Percentiles rank a stretch among this genome's conserved stretches.
Conservation (phyloP, 192 early-diverging fungal genomes). For the Spinellus fusiger region DNA sequence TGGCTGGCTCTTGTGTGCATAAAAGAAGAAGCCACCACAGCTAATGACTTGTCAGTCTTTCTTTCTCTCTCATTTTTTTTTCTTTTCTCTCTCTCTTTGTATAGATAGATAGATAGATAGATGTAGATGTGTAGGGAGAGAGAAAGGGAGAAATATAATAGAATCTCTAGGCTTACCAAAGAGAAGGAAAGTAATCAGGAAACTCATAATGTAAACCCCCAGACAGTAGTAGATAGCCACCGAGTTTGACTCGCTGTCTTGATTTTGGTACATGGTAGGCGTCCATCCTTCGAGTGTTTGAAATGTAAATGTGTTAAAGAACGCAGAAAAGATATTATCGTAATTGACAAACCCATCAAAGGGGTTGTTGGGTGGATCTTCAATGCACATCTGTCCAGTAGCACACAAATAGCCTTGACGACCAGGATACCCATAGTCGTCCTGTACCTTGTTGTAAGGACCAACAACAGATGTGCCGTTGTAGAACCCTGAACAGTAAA, state of each 20-base stretch:
- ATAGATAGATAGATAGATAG: no score
- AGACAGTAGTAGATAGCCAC: slow-evolving; percentile 45
- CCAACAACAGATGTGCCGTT: slow-evolving; percentile 17
- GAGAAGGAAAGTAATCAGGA: slow-evolving; percentile 47
- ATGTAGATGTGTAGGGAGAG: neutral
- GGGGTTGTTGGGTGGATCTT: slow-evolving; percentile 15
- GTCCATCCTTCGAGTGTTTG: slow-evolving; percentile 46
- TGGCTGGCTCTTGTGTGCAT: slow-evolving; percentile 43
- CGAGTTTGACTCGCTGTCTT: slow-evolving; percentile 40
- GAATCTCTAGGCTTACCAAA: slow-evolving; percentile 8
- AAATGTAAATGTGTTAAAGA: slow-evolving; percentile 43
- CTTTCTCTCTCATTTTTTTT: no score
- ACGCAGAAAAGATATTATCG: slow-evolving; percentile 43
- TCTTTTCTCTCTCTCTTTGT: no score
- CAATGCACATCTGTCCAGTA: slow-evolving; percentile 36
- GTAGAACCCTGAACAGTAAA: slow-evolving; percentile 26
- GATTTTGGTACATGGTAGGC: slow-evolving; percentile 45
- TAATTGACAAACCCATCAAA: slow-evolving; percentile 34
- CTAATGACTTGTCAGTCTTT: slow-evolving; percentile 22
- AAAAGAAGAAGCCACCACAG: slow-evolving; percentile 54
- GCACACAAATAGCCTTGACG: slow-evolving; percentile 43
- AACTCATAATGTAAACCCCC: slow-evolving; percentile 43
- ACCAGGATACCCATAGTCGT: slow-evolving; percentile 6
- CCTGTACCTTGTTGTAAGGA: slow-evolving; percentile 1
- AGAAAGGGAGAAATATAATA: neutral